A percentile compares a stretch with the other conserved stretches of the same genome.
These are phyloP conservation scores for Penicillium sp. DNA, from an alignment of 2,329 filamentous ascomycete genomes.

Conservation along the genomic window DNA sequence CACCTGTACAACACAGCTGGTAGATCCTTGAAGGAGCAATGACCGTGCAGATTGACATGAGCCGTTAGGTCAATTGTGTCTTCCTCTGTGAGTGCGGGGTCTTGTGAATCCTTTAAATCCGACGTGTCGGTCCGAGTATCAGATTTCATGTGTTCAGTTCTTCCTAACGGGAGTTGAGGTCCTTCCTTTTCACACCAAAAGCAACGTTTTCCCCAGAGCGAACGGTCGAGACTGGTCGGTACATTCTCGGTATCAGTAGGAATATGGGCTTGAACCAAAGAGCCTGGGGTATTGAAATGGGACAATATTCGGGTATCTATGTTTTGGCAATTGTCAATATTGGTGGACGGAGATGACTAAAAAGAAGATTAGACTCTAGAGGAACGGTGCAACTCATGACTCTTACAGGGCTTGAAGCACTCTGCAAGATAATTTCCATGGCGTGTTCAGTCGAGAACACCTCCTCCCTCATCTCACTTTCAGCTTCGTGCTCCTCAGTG, in stretches of 20 bases:
- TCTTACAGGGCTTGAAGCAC: neutral
- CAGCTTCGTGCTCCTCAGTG: neutral
- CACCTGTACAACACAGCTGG: slow-evolving; percentile 36
- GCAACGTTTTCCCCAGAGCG: slow-evolving; percentile 16
- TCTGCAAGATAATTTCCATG: neutral
- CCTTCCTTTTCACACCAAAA: slow-evolving; percentile 20
- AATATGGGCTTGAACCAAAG: neutral
- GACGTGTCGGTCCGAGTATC: neutral
- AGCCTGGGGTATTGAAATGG: too few species aligned
- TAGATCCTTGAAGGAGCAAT: slow-evolving; percentile 2
- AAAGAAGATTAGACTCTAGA: neutral
- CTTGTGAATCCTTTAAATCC: neutral
- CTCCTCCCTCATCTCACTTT: neutral
- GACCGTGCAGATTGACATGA: neutral
- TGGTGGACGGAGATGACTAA: neutral
- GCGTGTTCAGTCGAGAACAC: neutral
- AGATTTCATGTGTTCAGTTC: neutral
- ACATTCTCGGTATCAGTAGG: neutral
- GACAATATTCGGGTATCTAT: neutral
- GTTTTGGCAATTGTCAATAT: neutral
- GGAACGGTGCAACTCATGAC: neutral
- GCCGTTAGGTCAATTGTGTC: too few species aligned
- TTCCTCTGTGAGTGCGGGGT: too few species aligned
- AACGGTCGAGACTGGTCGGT: neutral
- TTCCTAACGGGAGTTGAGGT: neutral